Evolutionary conservation across 176 grass and related monocot genomes (phyloP).

Genomic region (Oryza meridionalis): DNA sequence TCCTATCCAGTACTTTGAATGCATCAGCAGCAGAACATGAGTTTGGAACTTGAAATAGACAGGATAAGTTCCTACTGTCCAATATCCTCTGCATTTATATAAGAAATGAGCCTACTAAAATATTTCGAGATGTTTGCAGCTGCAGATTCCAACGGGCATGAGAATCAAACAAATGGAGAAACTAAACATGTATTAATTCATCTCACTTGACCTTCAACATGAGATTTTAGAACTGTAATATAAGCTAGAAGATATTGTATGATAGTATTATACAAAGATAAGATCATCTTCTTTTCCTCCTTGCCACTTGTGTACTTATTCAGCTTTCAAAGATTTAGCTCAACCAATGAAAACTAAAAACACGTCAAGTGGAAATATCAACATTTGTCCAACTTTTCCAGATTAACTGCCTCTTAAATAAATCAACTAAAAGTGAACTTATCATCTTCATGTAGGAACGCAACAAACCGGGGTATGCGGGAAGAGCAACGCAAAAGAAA

Average conservation of each 20-base stretch:
- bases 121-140: background rate
- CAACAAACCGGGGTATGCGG: background rate
- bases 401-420: background rate
- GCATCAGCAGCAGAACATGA: conserved; percentile 42
- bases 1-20: conserved; percentile 49
- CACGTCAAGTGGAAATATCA: background rate
- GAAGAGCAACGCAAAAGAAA: background rate
- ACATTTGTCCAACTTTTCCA: background rate
- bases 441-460: background rate
- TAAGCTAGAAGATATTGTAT: background rate
- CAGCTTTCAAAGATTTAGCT: background rate
- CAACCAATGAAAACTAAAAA: background rate
- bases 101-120: conserved; percentile 10
- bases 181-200: background rate
- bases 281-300: background rate
- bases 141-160: background rate
- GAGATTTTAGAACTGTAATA: background rate
- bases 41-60: conserved; percentile 52
- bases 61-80: conserved; percentile 53
- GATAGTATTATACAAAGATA: background rate
- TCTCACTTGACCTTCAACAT: background rate
- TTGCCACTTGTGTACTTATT: background rate
- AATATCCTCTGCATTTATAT: conserved; percentile 51
- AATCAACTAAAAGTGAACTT: background rate
- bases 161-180: conserved; percentile 3